Evolutionary conservation across 768 basidiomycete species (phyloP), one percentile per base, ranked within the genome.

Genomic region (Pisolithus orientalis): DNA sequence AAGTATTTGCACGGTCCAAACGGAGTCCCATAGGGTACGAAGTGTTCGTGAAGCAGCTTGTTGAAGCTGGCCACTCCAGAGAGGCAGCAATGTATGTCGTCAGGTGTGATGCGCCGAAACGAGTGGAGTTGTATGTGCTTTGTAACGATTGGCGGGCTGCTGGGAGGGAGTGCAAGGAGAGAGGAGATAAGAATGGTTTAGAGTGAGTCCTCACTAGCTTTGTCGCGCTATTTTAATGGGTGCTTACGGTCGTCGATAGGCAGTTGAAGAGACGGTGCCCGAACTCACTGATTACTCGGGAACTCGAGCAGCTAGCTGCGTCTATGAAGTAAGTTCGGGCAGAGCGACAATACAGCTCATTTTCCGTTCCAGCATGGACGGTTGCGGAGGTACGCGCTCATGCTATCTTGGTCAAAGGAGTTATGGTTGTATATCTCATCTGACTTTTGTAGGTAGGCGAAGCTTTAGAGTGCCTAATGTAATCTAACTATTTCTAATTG

Each of bases 1-100:
- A 97, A 45, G 65, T 77, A 0, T 95, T 99, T 64, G 82, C 93
- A 1, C 87, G 84, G 59, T 87, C 86, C 34, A 94, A 82, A 69
- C 80, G 91, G 58, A 92, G 88, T 66, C 94, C 95, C 4, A 97
- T 98, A 53, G 95, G 96, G 1, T 98, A 95, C 62, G 94, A 97
- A 63, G 79, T 87, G 0, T 93, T 93, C 64, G 92, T 94, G 25
- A 81, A 76, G 37, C 83, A 90, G 58, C 77, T 96, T 37, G 79
- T 90, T 28, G 76, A 82, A 47, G 80, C 83, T 38, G 90, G 90
- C 0, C 83, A 86, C 65, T 61, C 68, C 27, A 89, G 81, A 62
- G 88, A 95, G 63, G 96, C 91, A 3, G 72, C 82, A 1, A 52
- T 72, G 4, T 98, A 87, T 63, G 89, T 98, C 21, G 68, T 84